Evolutionary conservation across 805 yeast genomes (phyloP).

Genomic region (Candida loeiensis): DNA sequence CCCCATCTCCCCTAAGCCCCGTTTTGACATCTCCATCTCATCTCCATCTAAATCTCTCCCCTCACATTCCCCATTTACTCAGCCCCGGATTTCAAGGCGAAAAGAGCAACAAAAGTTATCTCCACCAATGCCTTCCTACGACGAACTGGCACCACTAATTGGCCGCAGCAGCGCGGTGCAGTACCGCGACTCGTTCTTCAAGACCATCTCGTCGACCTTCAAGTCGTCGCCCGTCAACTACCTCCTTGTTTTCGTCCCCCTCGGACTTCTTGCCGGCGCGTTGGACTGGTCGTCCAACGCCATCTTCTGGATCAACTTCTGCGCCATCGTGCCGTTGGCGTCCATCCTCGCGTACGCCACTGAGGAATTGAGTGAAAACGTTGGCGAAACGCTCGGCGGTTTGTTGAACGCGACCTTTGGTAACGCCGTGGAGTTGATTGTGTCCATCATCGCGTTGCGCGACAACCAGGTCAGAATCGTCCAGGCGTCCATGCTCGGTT

Average conservation of each 20-base stretch:
- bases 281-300: slow-evolving; percentile 51
- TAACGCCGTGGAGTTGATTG: slow-evolving; percentile 95
- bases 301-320: slow-evolving; percentile 71
- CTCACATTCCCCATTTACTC: no score
- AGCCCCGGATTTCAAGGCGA: not conserved
- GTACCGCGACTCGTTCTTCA: slow-evolving; percentile 10
- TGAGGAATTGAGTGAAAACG: slow-evolving; percentile 82
- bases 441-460: slow-evolving; percentile 81
- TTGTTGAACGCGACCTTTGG: slow-evolving; percentile 95
- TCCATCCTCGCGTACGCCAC: slow-evolving; percentile 88
- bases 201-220: slow-evolving; percentile 25
- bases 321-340: slow-evolving; percentile 91
- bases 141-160: slow-evolving; percentile 5
- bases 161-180: slow-evolving; percentile 5
- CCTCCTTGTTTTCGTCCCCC: slow-evolving; percentile 78
- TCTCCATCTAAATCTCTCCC: no score
- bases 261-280: slow-evolving; percentile 75
- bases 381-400: slow-evolving; percentile 92
- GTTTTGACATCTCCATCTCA: no score
- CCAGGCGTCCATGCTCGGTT: slow-evolving; percentile 96
- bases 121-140: slow-evolving; percentile 6
- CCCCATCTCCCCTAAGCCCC: no score
- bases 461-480: slow-evolving; percentile 90
- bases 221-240: slow-evolving; percentile 71
- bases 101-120: not conserved